phyloP scores from a whole-genome alignment of 2,329 filamentous ascomycete genomes.

The Arthrobotrys musiformis region DNA sequence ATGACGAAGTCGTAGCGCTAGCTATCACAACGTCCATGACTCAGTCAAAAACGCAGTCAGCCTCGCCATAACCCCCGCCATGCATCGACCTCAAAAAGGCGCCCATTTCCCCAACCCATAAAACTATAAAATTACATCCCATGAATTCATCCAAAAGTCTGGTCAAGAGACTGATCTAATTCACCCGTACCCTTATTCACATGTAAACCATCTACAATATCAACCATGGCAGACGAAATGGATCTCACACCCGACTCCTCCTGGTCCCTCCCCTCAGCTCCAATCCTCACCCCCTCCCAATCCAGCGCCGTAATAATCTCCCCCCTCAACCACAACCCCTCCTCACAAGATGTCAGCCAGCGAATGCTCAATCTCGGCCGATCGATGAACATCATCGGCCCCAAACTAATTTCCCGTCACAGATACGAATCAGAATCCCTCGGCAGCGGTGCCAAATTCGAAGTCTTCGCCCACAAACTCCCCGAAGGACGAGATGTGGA shows the following conservation, averaged over 20 bases:
- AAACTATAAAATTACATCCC: too few species aligned
- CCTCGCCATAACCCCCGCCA: too few species aligned
- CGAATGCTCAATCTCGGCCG: conserved; percentile 50
- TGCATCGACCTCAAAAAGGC: too few species aligned
- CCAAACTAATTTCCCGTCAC: conserved; percentile 47
- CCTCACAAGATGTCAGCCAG: conserved; percentile 48
- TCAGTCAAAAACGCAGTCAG: too few species aligned
- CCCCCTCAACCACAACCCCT: conserved; percentile 13
- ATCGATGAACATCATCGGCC: conserved; percentile 49
- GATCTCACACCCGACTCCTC: conserved; percentile 31
- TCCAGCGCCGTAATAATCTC: conserved; percentile 40
- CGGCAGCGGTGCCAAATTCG: conserved; percentile 44
- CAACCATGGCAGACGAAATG: conserved; percentile 18
- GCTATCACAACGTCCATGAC: too few species aligned
- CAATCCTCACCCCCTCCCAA: conserved; percentile 31
- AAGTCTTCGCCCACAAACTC: conserved; percentile 45
- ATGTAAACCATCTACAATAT: neutral
- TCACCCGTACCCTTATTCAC: too few species aligned
- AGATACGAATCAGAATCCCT: conserved; percentile 42
- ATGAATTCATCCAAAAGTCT: too few species aligned
- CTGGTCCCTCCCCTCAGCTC: conserved; percentile 40
- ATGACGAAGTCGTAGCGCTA: conserved; percentile 13
- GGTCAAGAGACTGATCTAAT: too few species aligned
- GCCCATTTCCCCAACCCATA: too few species aligned
- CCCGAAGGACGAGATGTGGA: conserved; percentile 23